Conservation (phyloP, 1,284 basidiomycete genomes). For the Sporisorium graminicola region DNA sequence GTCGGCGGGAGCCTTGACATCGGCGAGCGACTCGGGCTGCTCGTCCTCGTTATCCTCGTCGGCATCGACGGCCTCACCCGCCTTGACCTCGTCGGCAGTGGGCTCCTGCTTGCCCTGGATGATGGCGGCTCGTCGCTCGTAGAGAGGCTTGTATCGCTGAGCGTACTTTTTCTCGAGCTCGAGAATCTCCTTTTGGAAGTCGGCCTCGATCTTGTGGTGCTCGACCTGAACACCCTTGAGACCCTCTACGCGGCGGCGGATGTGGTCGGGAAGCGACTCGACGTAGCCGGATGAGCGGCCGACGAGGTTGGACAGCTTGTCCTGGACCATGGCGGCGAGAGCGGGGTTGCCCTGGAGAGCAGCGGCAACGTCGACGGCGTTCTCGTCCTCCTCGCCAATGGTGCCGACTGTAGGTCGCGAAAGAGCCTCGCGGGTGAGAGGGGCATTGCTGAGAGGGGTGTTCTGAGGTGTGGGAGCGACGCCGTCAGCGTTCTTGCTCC, state of each 20-base stretch:
- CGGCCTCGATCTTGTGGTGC: conserved; percentile 90
- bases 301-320: conserved; percentile 76
- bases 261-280: conserved; percentile 84
- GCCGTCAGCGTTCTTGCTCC: conserved; percentile 60
- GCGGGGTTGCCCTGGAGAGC: conserved; percentile 66
- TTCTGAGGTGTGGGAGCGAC: conserved; percentile 83
- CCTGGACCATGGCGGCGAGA: conserved; percentile 70
- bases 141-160: conserved; percentile 84
- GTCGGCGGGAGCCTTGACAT: conserved; percentile 70
- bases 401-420: conserved; percentile 74
- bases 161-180: conserved; percentile 99
- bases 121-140: conserved; percentile 86
- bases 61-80: conserved; percentile 78
- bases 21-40: conserved; percentile 70
- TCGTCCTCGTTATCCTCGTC: conserved; percentile 73
- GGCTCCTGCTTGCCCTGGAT: conserved; percentile 82
- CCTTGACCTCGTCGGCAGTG: conserved; percentile 84
- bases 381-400: conserved; percentile 68
- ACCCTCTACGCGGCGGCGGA: conserved; percentile 88
- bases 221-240: conserved; percentile 94
- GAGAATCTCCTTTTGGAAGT: conserved; percentile 96
- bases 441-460: conserved; percentile 80
- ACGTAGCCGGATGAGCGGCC: conserved; percentile 87
- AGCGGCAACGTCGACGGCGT: conserved; percentile 52
- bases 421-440: conserved; percentile 76